Percentiles rank a stretch among this genome's conserved stretches.
Conservation (phyloP, 2,329 filamentous ascomycete species). For the Ascochyta fabae region DNA sequence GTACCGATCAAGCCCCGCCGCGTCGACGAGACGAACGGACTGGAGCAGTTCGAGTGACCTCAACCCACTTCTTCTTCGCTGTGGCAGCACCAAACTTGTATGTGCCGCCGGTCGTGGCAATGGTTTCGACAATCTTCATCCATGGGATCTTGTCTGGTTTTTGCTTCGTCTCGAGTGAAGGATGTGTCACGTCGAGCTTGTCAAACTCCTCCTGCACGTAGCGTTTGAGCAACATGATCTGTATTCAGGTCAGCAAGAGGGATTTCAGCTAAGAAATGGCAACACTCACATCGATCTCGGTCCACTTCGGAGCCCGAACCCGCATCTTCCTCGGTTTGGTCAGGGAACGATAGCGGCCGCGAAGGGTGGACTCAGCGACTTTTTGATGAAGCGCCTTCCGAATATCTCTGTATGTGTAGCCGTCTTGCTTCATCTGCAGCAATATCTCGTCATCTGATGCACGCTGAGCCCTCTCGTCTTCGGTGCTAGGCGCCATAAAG, state of each 20-base stretch:
- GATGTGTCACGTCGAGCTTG: slow-evolving; percentile 20
- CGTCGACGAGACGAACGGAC: background rate
- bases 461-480: slow-evolving; percentile 10
- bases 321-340: slow-evolving; percentile 68
- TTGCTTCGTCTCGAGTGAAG: slow-evolving; percentile 17
- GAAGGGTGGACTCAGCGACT: slow-evolving; percentile 74
- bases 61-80: slow-evolving; percentile 67
- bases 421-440: slow-evolving; percentile 60
- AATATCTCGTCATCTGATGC: slow-evolving; percentile 49
- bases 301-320: slow-evolving; percentile 72
- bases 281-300: slow-evolving; percentile 65
- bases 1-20: background rate
- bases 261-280: background rate
- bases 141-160: slow-evolving; percentile 59
- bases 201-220: slow-evolving; percentile 32
- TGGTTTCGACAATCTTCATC: slow-evolving; percentile 64
- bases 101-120: slow-evolving; percentile 59
- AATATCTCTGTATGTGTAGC: slow-evolving; percentile 72
- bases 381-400: slow-evolving; percentile 60
- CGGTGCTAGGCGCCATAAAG: slow-evolving; percentile 3
- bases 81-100: slow-evolving; percentile 68
- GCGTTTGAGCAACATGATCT: slow-evolving; percentile 36
- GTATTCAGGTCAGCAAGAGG: slow-evolving; percentile 14
- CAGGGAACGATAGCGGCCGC: slow-evolving; percentile 70
- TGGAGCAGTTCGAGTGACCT: slow-evolving; percentile 35